phyloP scores from a whole-genome alignment of 805 yeast genomes.

The Monosporozyma yasuniensis region DNA sequence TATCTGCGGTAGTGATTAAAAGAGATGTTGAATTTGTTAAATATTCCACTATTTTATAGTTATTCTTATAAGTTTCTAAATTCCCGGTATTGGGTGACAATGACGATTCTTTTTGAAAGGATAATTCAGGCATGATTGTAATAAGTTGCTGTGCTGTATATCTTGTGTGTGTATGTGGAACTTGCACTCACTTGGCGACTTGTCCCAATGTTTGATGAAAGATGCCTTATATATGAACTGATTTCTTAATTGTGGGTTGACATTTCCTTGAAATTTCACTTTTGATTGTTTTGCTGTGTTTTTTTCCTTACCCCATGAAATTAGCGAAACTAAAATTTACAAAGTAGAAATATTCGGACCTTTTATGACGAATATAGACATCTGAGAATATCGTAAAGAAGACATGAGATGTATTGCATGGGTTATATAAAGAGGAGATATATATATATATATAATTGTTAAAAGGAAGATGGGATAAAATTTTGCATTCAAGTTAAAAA shows the following conservation, averaged over 20 bases:
- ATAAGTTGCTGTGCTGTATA: no score
- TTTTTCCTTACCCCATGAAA: neutral
- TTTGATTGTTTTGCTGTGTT: neutral
- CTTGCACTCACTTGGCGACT: neutral
- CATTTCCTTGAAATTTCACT: neutral
- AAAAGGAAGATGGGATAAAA: no score
- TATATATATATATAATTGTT: neutral
- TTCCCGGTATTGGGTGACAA: neutral
- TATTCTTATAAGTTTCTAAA: slow-evolving; percentile 1
- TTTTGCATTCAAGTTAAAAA: no score
- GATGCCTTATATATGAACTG: no score
- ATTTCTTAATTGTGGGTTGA: neutral
- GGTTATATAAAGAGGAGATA: neutral
- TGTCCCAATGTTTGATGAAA: neutral
- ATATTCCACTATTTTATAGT: neutral
- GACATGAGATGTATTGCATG: neutral
- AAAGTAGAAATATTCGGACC: neutral
- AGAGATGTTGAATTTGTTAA: slow-evolving; percentile 2
- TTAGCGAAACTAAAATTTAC: neutral
- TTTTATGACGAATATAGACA: neutral
- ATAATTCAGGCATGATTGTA: neutral
- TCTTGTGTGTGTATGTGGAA: no score
- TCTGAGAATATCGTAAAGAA: neutral
- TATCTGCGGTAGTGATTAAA: slow-evolving; percentile 3
- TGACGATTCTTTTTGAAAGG: neutral